Percentiles rank a stretch among this genome's conserved stretches.
Conservation (phyloP, 1,284 basidiomycete genomes). For the Cerrena zonata region DNA sequence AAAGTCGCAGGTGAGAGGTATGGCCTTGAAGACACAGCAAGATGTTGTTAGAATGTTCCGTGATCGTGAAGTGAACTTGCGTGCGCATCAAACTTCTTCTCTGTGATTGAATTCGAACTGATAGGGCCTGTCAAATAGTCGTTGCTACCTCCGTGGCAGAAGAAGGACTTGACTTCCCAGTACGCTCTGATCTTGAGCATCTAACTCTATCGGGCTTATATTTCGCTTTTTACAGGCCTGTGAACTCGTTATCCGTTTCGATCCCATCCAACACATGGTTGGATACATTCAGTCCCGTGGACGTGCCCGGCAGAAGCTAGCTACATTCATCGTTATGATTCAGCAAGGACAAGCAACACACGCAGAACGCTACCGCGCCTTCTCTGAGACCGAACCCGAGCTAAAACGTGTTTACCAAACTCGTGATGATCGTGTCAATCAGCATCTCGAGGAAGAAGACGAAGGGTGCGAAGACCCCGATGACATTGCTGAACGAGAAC, state of each 20-base stretch:
- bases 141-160: slow-evolving; percentile 82
- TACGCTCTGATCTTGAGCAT: slow-evolving; percentile 26
- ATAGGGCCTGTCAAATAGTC: too few species aligned
- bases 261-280: slow-evolving; percentile 71
- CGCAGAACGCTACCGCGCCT: slow-evolving; percentile 50
- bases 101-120: too few species aligned
- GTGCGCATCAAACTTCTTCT: too few species aligned
- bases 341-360: slow-evolving; percentile 52
- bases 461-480: slow-evolving; percentile 42
- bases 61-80: slow-evolving; percentile 58
- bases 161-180: slow-evolving; percentile 82
- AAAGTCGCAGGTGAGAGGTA: slow-evolving; percentile 43
- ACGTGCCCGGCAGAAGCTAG: slow-evolving; percentile 67
- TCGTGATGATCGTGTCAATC: slow-evolving; percentile 30
- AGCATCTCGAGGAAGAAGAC: slow-evolving; percentile 31
- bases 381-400: slow-evolving; percentile 56
- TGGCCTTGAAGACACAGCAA: slow-evolving; percentile 47
- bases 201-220: slow-evolving; percentile 6
- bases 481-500: slow-evolving; percentile 61
- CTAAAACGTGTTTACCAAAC: slow-evolving; percentile 58
- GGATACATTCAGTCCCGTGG: slow-evolving; percentile 82
- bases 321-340: slow-evolving; percentile 76
- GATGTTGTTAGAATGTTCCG: slow-evolving; percentile 63
- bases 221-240: slow-evolving; percentile 53
- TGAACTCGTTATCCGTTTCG: slow-evolving; percentile 79